These are phyloP conservation scores for Limonium bicolor DNA, from an alignment of 148 eudicot species.

Conservation along the genomic window DNA sequence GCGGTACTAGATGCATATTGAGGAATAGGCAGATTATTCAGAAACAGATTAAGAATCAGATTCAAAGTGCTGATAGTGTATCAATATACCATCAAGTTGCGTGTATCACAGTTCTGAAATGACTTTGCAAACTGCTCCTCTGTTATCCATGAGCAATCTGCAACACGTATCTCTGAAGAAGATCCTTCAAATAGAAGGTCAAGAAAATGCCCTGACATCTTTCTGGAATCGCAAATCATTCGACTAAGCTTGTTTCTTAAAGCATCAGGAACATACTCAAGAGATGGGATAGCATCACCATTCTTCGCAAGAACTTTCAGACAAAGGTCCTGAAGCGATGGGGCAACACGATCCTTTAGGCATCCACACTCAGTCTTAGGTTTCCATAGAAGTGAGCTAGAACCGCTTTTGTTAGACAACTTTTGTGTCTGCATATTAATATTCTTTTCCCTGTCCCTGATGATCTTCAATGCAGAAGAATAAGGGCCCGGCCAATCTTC, in stretches of 20 bases:
- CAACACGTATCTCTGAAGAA: conserved; percentile 64
- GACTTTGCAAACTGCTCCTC: conserved; percentile 43
- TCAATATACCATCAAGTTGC: conserved; percentile 30
- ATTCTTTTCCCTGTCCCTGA: conserved; percentile 44
- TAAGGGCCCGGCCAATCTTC: conserved; percentile 98
- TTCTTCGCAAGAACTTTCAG: conserved; percentile 38
- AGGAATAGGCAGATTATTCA: too few species aligned
- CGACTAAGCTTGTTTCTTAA: conserved; percentile 56
- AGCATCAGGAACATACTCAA: conserved; percentile 54
- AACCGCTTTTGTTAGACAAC: conserved; percentile 10
- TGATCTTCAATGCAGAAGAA: conserved; percentile 80
- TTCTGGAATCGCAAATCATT: conserved; percentile 54
- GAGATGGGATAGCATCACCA: conserved; percentile 68
- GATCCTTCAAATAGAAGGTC: conserved; percentile 56
- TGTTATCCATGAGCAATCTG: conserved; percentile 79
- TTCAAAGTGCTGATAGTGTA: background rate
- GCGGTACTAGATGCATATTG: too few species aligned
- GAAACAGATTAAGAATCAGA: too few species aligned
- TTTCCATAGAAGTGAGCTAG: conserved; percentile 36
- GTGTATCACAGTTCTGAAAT: conserved; percentile 27
- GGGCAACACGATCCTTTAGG: conserved; percentile 8
- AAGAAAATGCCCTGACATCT: conserved; percentile 50
- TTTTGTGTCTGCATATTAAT: conserved; percentile 6
- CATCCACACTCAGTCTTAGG: conserved; percentile 20
- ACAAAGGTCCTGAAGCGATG: conserved; percentile 46